Evolutionary conservation across 2,329 filamentous ascomycete species (phyloP).

Genomic region (Ophiocordyceps sinensis): DNA sequence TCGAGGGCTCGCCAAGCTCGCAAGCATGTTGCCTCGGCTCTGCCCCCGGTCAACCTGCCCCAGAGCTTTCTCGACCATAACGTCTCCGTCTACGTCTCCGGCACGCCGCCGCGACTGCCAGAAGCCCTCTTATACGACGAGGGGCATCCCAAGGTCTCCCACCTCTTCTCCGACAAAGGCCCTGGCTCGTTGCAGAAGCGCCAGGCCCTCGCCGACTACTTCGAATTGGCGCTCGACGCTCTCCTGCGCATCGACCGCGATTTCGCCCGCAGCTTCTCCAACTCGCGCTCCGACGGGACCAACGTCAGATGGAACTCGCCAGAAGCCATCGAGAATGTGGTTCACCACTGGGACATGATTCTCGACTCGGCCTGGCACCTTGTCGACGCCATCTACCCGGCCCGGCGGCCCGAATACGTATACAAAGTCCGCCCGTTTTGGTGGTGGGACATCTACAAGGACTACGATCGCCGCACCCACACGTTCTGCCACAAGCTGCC

Average conservation of each 20-base stretch:
- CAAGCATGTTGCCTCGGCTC: slow-evolving; percentile 19
- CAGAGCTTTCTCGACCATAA: slow-evolving; percentile 39
- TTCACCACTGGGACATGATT: slow-evolving; percentile 18
- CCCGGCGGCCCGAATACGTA: slow-evolving; percentile 17
- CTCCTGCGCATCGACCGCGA: slow-evolving; percentile 7
- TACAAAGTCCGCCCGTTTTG: slow-evolving; percentile 22
- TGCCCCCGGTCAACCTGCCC: slow-evolving; percentile 41
- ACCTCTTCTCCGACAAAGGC: slow-evolving; percentile 12
- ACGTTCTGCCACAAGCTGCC: slow-evolving; percentile 15
- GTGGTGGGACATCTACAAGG: slow-evolving; percentile 25
- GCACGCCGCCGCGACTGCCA: slow-evolving; percentile 14
- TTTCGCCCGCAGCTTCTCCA: slow-evolving; percentile 6
- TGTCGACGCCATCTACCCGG: slow-evolving; percentile 18
- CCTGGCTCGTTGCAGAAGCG: slow-evolving; percentile 10
- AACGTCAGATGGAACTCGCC: slow-evolving; percentile 3
- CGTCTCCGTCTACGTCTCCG: slow-evolving; percentile 21
- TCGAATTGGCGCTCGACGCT: slow-evolving; percentile 12
- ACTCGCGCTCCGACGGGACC: slow-evolving; percentile 1
- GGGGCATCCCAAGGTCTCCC: slow-evolving; percentile 15
- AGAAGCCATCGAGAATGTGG: slow-evolving; percentile 6
- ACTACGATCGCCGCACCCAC: slow-evolving; percentile 15
- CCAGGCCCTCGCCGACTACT: slow-evolving; percentile 16
- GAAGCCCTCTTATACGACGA: slow-evolving; percentile 17
- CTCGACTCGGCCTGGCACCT: slow-evolving; percentile 22
- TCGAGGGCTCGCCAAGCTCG: slow-evolving; percentile 17